Conservation (phyloP, 371 early-diverging fungal genomes). For the Rhizopus sp. region DNA sequence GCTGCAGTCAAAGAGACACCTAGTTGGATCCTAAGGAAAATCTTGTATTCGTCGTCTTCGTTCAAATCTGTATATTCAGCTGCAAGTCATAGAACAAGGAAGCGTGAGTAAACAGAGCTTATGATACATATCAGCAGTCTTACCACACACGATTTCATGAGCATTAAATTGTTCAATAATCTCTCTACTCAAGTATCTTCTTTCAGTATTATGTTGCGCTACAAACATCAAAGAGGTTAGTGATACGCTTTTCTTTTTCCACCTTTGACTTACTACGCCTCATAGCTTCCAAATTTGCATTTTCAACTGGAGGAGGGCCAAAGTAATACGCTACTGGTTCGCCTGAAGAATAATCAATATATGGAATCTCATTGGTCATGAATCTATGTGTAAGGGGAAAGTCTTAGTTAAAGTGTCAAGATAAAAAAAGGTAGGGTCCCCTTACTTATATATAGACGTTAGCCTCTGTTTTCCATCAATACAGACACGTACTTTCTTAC, state of each 20-base stretch:
- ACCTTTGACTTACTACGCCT: background rate
- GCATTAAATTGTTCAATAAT: slow-evolving; percentile 22
- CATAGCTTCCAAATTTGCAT: slow-evolving; percentile 1
- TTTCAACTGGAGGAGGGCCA: slow-evolving; percentile 3
- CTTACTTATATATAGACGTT: slow-evolving; percentile 33
- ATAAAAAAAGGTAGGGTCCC: background rate
- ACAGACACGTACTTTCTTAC: slow-evolving; percentile 19
- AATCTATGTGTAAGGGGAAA: slow-evolving; percentile 22
- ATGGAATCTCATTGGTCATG: slow-evolving; percentile 40
- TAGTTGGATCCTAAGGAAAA: slow-evolving; percentile 40
- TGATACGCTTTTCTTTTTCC: too few relatives aligned
- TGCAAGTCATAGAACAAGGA: slow-evolving; percentile 2
- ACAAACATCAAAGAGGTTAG: background rate
- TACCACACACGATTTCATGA: slow-evolving; percentile 31
- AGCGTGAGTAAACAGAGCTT: background rate
- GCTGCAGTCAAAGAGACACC: slow-evolving; percentile 34
- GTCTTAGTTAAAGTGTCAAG: background rate
- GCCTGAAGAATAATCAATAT: slow-evolving; percentile 17
- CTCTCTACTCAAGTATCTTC: slow-evolving; percentile 3
- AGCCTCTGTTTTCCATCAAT: slow-evolving; percentile 47
- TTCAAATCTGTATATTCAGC: slow-evolving; percentile 33
- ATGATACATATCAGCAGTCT: background rate
- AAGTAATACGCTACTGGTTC: slow-evolving; percentile 13
- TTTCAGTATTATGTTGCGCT: background rate
- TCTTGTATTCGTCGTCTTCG: slow-evolving; percentile 34